These are phyloP conservation scores for Neonectria neomacrospora DNA, from an alignment of 2,329 filamentous ascomycete species.

Conservation along the genomic window DNA sequence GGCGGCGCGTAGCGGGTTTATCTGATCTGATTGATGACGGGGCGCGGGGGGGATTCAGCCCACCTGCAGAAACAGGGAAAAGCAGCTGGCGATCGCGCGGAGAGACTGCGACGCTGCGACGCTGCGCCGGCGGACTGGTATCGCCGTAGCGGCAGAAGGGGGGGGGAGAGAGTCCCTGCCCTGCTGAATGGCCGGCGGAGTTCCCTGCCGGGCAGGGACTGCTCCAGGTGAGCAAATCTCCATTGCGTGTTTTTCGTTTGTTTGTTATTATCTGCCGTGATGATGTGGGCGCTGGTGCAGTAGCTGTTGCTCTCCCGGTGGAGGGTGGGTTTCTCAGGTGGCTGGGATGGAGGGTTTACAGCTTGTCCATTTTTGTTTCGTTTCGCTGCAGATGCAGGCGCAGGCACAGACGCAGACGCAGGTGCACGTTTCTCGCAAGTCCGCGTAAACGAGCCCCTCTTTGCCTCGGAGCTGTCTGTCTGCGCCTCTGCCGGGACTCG, in stretches of 20 bases:
- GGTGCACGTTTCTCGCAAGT: neutral
- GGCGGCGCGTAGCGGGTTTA: neutral
- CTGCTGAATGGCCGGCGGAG: neutral
- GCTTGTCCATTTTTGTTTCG: no score
- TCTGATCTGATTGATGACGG: neutral
- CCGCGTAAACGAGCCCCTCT: neutral
- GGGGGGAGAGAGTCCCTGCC: no score
- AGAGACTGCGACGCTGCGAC: no score
- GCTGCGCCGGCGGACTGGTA: neutral
- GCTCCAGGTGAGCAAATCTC: no score
- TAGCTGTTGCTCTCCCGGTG: slow-evolving; percentile 8
- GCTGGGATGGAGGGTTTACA: no score
- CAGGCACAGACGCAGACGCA: no score
- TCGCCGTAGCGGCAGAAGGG: no score
- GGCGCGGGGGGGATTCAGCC: neutral
- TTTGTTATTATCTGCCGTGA: no score
- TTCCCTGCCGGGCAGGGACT: no score
- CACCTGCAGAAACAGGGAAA: neutral
- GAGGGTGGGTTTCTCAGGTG: neutral
- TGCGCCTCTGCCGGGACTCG: neutral
- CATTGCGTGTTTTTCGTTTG: no score
- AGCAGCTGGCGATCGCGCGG: neutral
- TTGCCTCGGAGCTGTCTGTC: no score
- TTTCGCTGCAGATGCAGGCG: neutral
- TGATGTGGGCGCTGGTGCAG: slow-evolving; percentile 2